Percentiles rank a stretch among this genome's conserved stretches.
Conservation (phyloP, 2,329 filamentous ascomycete species). For the Microcyclosporella mali region DNA sequence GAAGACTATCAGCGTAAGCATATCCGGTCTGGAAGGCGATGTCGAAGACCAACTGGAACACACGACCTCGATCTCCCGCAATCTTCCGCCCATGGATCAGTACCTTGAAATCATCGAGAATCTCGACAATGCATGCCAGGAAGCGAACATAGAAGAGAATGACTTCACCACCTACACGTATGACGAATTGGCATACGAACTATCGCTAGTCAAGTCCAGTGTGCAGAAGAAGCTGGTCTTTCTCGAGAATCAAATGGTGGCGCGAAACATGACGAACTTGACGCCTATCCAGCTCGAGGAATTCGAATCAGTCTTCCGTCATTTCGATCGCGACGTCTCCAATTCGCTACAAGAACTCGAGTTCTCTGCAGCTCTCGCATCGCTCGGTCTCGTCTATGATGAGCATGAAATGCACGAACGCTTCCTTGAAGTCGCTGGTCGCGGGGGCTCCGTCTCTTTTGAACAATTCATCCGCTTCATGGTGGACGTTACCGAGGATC, state of each 20-base stretch:
- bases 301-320: slow-evolving; percentile 95
- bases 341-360: slow-evolving; percentile 90
- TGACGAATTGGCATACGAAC: slow-evolving; percentile 90
- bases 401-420: slow-evolving; percentile 98
- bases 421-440: slow-evolving; percentile 72
- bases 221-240: slow-evolving; percentile 96
- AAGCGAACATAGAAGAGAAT: slow-evolving; percentile 98
- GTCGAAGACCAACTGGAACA: slow-evolving; percentile 90
- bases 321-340: slow-evolving; percentile 89
- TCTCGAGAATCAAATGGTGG: slow-evolving; percentile 97
- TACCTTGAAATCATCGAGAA: slow-evolving; percentile 83
- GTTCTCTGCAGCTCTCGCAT: slow-evolving; percentile 93
- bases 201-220: slow-evolving; percentile 81
- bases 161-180: slow-evolving; percentile 99
- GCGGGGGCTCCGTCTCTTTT: slow-evolving; percentile 73
- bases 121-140: slow-evolving; percentile 80
- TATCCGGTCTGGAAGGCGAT: slow-evolving; percentile 94
- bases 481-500: slow-evolving; percentile 97
- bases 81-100: slow-evolving; percentile 79
- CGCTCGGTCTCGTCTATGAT: slow-evolving; percentile 88
- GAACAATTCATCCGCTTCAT: slow-evolving; percentile 99
- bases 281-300: slow-evolving; percentile 97
- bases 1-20: slow-evolving; percentile 88
- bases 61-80: slow-evolving; percentile 77
- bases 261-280: slow-evolving; percentile 95